These are phyloP conservation scores for Parietaria judaica DNA, from an alignment of 306 rosid species.

Conservation along the genomic window DNA sequence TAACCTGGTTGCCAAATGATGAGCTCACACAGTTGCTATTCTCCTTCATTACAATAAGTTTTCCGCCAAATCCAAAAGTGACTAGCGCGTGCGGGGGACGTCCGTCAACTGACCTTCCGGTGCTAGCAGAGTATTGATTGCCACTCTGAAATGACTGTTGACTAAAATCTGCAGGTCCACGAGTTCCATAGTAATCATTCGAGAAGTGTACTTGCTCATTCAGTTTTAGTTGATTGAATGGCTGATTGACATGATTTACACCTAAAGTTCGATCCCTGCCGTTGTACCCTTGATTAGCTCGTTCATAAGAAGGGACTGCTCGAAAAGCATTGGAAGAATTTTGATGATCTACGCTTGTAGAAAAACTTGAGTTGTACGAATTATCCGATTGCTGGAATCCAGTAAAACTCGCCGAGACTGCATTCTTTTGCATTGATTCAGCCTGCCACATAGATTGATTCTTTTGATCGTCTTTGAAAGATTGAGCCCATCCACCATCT, in stretches of 20 bases:
- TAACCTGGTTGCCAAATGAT: conserved; percentile 53
- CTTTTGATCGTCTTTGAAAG: conserved; percentile 32
- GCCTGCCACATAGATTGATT: conserved; percentile 25
- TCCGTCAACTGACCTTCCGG: conserved; percentile 58
- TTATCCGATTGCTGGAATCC: conserved; percentile 32
- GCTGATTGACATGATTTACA: conserved; percentile 40
- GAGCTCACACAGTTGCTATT: conserved; percentile 26
- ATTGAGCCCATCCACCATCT: conserved; percentile 38
- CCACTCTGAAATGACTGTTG: conserved; percentile 49
- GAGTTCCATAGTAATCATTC: conserved; percentile 40
- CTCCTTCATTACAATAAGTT: conserved; percentile 62
- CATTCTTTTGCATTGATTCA: conserved; percentile 21
- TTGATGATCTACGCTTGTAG: conserved; percentile 38
- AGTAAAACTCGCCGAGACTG: conserved; percentile 19
- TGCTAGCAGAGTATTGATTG: conserved; percentile 47
- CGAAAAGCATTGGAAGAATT: conserved; percentile 39
- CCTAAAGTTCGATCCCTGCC: conserved; percentile 43
- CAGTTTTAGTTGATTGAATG: conserved; percentile 36
- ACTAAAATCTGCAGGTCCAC: conserved; percentile 32
- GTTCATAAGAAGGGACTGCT: conserved; percentile 37
- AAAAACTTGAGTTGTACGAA: conserved; percentile 12
- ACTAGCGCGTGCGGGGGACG: conserved; percentile 76
- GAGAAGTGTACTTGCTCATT: conserved; percentile 38
- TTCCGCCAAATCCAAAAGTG: conserved; percentile 81
- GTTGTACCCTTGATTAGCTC: conserved; percentile 38